Evolutionary conservation across 495 filamentous ascomycete species (phyloP), one percentile per base, ranked within the genome.

Genomic region (Aspergillus steynii): DNA sequence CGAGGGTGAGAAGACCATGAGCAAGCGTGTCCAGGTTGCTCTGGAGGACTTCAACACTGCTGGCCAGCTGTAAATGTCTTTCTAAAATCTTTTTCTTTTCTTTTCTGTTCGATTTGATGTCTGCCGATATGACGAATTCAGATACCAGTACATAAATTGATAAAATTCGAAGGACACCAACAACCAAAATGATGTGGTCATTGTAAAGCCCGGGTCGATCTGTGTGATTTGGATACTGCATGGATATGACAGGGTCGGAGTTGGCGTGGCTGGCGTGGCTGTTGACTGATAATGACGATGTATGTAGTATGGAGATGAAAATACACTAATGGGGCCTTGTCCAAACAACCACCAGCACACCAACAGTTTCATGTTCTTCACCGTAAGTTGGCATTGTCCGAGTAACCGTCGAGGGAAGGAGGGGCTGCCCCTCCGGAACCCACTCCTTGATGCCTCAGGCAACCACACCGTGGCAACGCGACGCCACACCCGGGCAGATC

Each of bases 1-100:
- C 61, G 92, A 96, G 82, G 94, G 94, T 69, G 94, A 98, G 86
- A 95, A 97, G 87, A 95, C 89, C 70, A 98, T 97, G 94, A 86
- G 82, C 66, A 81, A 83, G 64, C 88, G 94, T 70, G 87, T 97
- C 49, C 75, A 85, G 73, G 87, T 88, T 69, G 92, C 87, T 42
- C 86, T 99, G 56, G 80, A 86, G 63, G 95, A 97, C 80, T 99
- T 99, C 86, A 93, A 94, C 80, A 87, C 93, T 63, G 84, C 92
- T 66, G 85, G 84, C 69, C 85, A 94, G 78, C 78, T 97, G 75
- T 98, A 92, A 90, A 72, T 29, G 26, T 15, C 48, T 62, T n/a
- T 49, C 15, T 20, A 28, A 45, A 28, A 25, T 1, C 14, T 25
- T 48, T n/a, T 32, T 53, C n/a, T 59, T 59, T 10, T 27, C 12